A percentile compares a stretch with the other conserved stretches of the same genome.
These are phyloP conservation scores for Spathaspora boniae DNA, from an alignment of 805 yeast species.

Conservation along the genomic window DNA sequence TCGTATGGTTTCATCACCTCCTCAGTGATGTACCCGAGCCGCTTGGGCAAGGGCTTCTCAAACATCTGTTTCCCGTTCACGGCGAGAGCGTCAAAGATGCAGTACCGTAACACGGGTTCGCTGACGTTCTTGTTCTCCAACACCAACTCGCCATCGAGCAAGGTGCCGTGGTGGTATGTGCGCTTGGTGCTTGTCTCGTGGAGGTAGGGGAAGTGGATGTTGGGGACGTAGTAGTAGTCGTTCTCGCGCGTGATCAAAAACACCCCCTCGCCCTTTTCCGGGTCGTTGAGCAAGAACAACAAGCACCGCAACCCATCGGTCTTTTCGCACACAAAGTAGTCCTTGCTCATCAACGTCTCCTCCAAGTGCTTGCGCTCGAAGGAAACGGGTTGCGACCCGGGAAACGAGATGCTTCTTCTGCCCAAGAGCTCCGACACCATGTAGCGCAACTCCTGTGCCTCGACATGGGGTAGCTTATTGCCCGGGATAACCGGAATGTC, in stretches of 20 bases:
- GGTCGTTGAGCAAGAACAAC: conserved; percentile 62
- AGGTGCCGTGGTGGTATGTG: conserved; percentile 77
- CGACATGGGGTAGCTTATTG: conserved; percentile 65
- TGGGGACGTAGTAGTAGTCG: conserved; percentile 77
- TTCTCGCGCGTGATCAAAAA: conserved; percentile 86
- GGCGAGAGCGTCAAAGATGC: conserved; percentile 89
- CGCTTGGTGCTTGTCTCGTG: conserved; percentile 44
- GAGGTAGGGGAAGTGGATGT: conserved; percentile 74
- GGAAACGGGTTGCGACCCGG: conserved; percentile 95
- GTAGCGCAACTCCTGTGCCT: conserved; percentile 61
- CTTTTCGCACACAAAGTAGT: conserved; percentile 93
- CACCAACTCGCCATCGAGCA: conserved; percentile 93
- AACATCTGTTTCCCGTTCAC: conserved; percentile 72
- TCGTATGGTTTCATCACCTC: conserved; percentile 80
- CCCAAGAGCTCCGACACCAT: conserved; percentile 64
- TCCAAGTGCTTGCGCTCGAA: conserved; percentile 71
- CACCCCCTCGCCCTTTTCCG: conserved; percentile 80
- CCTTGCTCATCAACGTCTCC: conserved; percentile 60
- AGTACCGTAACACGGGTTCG: conserved; percentile 55
- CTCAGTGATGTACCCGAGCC: conserved; percentile 83
- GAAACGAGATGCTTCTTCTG: conserved; percentile 58
- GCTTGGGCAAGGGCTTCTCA: conserved; percentile 67
- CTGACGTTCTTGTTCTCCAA: conserved; percentile 60
- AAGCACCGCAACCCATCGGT: conserved; percentile 90
- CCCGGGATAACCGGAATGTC: conserved; percentile 89